Base-by-base conservation (phyloP, 768 basidiomycete species). In the Chiua virens region DNA sequence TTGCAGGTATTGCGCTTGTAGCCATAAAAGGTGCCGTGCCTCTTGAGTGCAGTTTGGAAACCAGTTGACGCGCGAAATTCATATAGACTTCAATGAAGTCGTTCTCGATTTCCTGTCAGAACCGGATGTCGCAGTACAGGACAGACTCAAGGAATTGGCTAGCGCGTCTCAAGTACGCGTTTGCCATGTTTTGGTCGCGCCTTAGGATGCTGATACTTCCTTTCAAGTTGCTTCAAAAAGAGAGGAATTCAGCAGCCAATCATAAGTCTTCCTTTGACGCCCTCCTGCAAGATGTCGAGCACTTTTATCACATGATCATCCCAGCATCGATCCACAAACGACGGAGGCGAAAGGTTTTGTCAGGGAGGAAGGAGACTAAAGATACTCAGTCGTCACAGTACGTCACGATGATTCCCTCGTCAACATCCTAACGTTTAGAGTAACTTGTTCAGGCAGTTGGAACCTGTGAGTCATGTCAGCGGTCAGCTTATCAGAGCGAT, bases 81-180 rank as follows among this genome's bases (percentile, higher is more conserved):
- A 27, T 20, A 18, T 39, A 62, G 60, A 62, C 32, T 62, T 62
- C 45, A 56, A 50, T 15, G 57, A 62, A n/a, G 20, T 59, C 10
- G 25, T 62, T 44, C 60, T 62, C 6, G 52, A 59, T 25, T 59
- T 59, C 47, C 38, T 62, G 20, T 51, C 61, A 4, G 36, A 59
- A 11, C 44, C 47, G 6, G 21, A 45, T 20, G 54, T 47, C 2
- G 38, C 21, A 4, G 49, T 41, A 13, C 44, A 56, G 40, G 57
- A 56, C 40, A 56, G 37, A 30, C 41, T 62, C 23, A 49, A 56
- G 23, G 61, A 62, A 38, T 40, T 62, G 39, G 27, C 18, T 9
- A 49, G 38, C n/a, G 21, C 41, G 1, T 56, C 49, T 2, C 53
- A 50, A 21, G 61, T 62, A 6, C 4, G 22, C 25, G 14, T n/a